phyloP scores from a whole-genome alignment of 202 grass and related monocot species.

The Musa balbisiana region DNA sequence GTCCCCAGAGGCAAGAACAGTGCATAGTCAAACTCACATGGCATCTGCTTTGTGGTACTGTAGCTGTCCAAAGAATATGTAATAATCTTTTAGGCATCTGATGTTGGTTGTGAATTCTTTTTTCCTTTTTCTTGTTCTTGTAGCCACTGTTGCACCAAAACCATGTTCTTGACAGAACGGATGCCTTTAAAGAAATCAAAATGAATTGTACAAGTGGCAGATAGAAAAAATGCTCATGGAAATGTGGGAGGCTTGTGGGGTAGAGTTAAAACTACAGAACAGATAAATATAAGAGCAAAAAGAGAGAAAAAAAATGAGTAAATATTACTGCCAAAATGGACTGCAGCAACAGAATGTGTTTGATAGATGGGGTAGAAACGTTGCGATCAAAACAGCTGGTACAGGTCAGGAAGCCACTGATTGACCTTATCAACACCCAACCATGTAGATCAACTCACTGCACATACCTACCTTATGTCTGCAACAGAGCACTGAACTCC shows the following conservation, averaged over 20 bases:
- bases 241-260: too few species aligned
- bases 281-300: too few species aligned
- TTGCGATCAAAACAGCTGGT: not conserved
- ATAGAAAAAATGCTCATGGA: too few species aligned
- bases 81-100: not conserved
- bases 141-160: not conserved
- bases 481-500: not conserved
- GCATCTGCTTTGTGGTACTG: not conserved
- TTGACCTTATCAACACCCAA: not conserved
- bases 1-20: not conserved
- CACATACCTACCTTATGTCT: too few species aligned
- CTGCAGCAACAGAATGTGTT: not conserved
- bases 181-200: not conserved
- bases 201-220: too few species aligned
- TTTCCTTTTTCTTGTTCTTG: not conserved
- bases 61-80: not conserved
- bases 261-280: too few species aligned
- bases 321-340: not conserved
- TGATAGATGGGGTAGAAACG: too few species aligned
- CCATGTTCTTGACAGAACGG: not conserved
- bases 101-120: not conserved
- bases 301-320: too few species aligned
- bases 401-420: not conserved
- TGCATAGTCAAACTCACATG: conserved; percentile 7
- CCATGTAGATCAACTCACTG: too few species aligned